These are phyloP conservation scores for Haematococcus lacustris DNA, from an alignment of 139 green algal species.

Conservation along the genomic window DNA sequence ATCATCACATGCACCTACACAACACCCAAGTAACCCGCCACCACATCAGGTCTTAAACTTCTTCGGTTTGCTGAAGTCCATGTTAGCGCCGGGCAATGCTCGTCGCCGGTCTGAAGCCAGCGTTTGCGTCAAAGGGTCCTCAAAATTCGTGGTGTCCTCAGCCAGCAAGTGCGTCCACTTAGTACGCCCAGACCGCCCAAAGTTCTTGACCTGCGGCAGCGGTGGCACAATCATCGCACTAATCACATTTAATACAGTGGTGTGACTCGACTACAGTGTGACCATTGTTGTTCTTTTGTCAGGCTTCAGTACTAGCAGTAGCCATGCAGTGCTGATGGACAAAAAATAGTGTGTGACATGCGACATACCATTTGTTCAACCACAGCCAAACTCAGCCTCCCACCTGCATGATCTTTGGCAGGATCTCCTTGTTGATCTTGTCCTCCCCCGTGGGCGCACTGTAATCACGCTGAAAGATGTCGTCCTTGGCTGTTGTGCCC, in stretches of 20 bases:
- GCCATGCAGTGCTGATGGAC: too few relatives aligned
- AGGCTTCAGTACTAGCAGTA: too few relatives aligned
- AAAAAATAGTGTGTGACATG: too few relatives aligned
- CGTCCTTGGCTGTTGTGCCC: conserved; percentile 42
- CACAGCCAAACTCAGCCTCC: too few relatives aligned
- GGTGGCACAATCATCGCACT: too few relatives aligned
- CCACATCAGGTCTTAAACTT: conserved; percentile 43
- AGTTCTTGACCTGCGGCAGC: conserved; percentile 93
- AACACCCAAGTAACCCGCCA: too few relatives aligned
- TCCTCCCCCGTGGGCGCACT: conserved; percentile 75
- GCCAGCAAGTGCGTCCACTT: conserved; percentile 89
- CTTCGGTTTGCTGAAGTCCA: conserved; percentile 53
- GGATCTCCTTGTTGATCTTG: conserved; percentile 71
- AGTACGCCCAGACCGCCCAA: conserved; percentile 80
- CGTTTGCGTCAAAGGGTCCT: neutral
- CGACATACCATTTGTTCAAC: too few relatives aligned
- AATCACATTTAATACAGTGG: too few relatives aligned
- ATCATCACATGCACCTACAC: too few relatives aligned
- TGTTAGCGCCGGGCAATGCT: conserved; percentile 7
- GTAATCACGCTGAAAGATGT: conserved; percentile 78
- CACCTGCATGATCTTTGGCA: conserved; percentile 91
- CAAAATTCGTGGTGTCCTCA: conserved; percentile 72
- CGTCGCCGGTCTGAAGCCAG: conserved; percentile 6
- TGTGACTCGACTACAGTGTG: too few relatives aligned
- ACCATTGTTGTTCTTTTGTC: too few relatives aligned